Evolutionary conservation across 139 green algal species (phyloP), one percentile per base, ranked within the genome.

Genomic region (Pseudopediastrum boryanum): DNA sequence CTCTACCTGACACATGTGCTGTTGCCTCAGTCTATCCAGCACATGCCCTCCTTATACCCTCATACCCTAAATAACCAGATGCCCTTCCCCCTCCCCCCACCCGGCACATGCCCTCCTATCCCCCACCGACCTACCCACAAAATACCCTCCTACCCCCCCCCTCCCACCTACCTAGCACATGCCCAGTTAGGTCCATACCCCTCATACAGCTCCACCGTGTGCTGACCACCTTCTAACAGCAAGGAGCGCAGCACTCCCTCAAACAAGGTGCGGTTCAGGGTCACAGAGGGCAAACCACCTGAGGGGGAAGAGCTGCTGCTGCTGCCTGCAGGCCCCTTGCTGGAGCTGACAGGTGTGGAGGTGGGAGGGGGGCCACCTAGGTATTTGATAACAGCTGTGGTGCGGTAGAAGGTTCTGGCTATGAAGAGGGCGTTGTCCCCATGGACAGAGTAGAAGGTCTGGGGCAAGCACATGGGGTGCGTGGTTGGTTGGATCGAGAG

Each of bases 161-260:
- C n/a, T n/a, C n/a, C n/a, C n/a, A n/a, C n/a, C n/a, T n/a, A n/a
- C n/a, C n/a, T n/a, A n/a, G n/a, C n/a, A n/a, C n/a, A n/a, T n/a
- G n/a, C n/a, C 86, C 88, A 93, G 38, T 46, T 80, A 6, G 84
- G 48, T 3, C 86, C 84, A 6, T 66, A 69, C 7, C 90, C 90
- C 58, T 98, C 94, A 77, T 94, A 98, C 10, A 98, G 51, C 84
- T 98, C 90, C 54, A 98, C 93, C 12, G 58, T 83, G 41, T 94
- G 81, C 41, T 94, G 84, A 1, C 80, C 80, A 1, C 83, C 71
- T 19, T 94, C 92, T 8, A 98, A 66, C 38, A 98, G 85, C 65
- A 98, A 83, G 27, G 95, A 85, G 0, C 90, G 80, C 31, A 98
- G 85, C n/a, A 94, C 84, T 4, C 61, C 83, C 54, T 96, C 91